Evolutionary conservation across 495 filamentous ascomycete species (phyloP), one percentile per base, ranked within the genome.

Genomic region (Sordaria brevicollis): DNA sequence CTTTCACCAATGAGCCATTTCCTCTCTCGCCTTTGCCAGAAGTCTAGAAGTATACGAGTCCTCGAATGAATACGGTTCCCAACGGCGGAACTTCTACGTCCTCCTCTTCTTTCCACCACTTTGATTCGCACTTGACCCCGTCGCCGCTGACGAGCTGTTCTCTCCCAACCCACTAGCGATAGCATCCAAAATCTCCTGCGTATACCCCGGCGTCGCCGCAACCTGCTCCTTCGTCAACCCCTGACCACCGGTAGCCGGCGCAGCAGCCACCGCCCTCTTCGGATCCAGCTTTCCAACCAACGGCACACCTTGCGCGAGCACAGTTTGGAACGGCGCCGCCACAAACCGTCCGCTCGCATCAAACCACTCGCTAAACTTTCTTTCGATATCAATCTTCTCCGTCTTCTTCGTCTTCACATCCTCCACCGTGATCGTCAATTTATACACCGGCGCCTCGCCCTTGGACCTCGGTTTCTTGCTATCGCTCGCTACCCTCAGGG

Each of bases 361-460:
- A 79, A 97, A 98, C 93, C 93, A 99, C 33, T 85, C 85, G 21
- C 89, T 91, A 78, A 97, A 98, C 4, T 91, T 85, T 6, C 89
- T 84, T 70, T 86, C 83, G 54, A 93, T 77, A 68, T 88, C 83
- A 10, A 85, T 65, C n/a, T 74, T 83, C 71, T 87, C 83, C 31
- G 79, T 79, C 73, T 83, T 77, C 5, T 81, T 72, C 3, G 82
- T 77, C 70, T 83, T 82, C 29, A 81, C 79, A 1, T 81, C 72
- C 7, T 81, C 79, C 2, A 87, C 83, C 43, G 83, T 86, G 71
- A 96, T 83, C 11, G 84, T 89, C 41, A 97, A 75, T 72, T 91
- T 83, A 80, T 99, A 99, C 35, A 86, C 85, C 0, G 92, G 92
- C 21, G 88, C 85, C 74, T 94, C 88, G 77, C 96, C 97, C 71